Evolutionary conservation across 208 protist genomes (phyloP), one percentile per base, ranked within the genome.

Genomic region (Leishmania martiniquensis): DNA sequence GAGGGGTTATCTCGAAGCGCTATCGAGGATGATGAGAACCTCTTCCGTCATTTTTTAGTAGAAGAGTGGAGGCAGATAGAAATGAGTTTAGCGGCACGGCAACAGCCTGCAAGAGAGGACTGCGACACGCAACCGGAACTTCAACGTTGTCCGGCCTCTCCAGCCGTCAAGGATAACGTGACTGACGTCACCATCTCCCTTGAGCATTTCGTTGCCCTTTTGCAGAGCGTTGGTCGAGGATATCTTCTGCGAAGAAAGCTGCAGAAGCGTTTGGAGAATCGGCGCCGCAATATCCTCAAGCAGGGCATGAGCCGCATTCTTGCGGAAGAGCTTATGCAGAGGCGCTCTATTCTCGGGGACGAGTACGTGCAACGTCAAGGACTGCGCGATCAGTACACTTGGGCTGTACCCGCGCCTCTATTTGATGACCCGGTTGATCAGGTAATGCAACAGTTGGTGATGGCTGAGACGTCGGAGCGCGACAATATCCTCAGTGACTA

Each of bases 141-240:
- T 10, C 7, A 32, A 32, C 25, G 5, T 60, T 15, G 25, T 1
- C 7, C n/a, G n/a, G 4, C 0, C 17, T n/a, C 32, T 9, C n/a
- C 25, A 25, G 25, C 22, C 9, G 7, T 60, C 25, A 9, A 60
- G 13, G n/a, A 60, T 6, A 60, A 9, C 0, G n/a, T n/a, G 25
- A 2, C 9, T 0, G 55, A 32, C 55, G 25, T 32, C 2, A 2
- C 25, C 10, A 0, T 60, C 1, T 60, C 55, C 4, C 6, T 25
- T 60, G 22, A n/a, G 29, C 55, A 69, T 42, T 74, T 68, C 37
- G 51, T 81, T n/a, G 25, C 29, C 15, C 52, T 55, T 67, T 72
- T 87, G 20, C 80, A 85, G 51, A 60, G 84, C 0, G 76, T 82
- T 47, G 75, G 80, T 39, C 76, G 78, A 34, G 84, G 78, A 39